Evolutionary conservation across 2,329 filamentous ascomycete genomes (phyloP).

Genomic region (Aspergillus floridensis): DNA sequence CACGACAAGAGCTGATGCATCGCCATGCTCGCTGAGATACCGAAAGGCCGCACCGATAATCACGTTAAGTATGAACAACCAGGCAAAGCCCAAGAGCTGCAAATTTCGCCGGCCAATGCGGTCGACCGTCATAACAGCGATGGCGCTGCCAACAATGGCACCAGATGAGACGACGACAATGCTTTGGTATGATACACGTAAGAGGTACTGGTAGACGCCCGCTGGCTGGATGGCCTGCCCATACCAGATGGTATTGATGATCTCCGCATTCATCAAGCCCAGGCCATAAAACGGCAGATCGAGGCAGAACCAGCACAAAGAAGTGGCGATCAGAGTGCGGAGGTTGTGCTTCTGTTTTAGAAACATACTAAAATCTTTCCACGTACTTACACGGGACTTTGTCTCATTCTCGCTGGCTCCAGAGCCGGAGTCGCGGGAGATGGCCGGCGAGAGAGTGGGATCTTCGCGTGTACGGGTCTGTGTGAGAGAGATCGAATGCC

Average conservation of each 20-base stretch:
- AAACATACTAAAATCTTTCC: constrained; percentile 25
- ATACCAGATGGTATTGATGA: constrained; percentile 24
- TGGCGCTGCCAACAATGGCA: constrained; percentile 32
- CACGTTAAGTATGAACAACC: constrained; percentile 27
- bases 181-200: constrained; percentile 24
- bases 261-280: constrained; percentile 36
- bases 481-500: constrained; percentile 4
- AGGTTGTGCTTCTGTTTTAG: constrained; percentile 26
- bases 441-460: neutral
- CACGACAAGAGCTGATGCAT: constrained; percentile 26
- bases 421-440: neutral
- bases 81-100: constrained; percentile 37
- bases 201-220: constrained; percentile 20
- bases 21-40: neutral
- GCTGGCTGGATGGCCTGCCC: constrained; percentile 24
- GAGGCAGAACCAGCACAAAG: constrained; percentile 50
- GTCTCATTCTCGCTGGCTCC: neutral
- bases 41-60: constrained; percentile 14
- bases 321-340: constrained; percentile 35
- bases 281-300: constrained; percentile 54
- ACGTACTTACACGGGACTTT: neutral
- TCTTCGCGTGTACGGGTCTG: neutral
- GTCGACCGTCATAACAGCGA: constrained; percentile 33
- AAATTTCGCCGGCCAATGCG: constrained; percentile 33
- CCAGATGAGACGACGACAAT: constrained; percentile 32